Evolutionary conservation across 192 early-diverging fungal species (phyloP), one percentile per base, ranked within the genome.

Genomic region (Coemansia sp.): DNA sequence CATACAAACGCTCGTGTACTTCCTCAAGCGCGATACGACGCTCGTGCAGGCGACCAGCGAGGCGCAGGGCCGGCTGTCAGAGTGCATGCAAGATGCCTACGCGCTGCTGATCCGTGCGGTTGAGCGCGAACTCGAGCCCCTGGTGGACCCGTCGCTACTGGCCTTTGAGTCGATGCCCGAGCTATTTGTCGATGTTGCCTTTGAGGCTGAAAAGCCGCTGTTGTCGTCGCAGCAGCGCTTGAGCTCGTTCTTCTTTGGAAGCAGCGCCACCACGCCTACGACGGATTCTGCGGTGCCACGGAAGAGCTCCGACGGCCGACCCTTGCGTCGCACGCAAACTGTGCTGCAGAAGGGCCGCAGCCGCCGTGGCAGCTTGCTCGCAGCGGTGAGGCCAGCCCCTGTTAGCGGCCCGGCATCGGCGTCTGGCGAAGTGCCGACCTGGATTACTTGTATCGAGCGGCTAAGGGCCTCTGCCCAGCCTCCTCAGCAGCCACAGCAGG

Each of bases 11-110:
- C 82, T 98, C 7, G 75, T 94, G 3, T 91, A 93, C 67, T 96
- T 91, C 74, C 71, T 98, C 39, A 94, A 94, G 72, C 89, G 91
- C 60, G 96, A 98, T 75, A 67, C 84, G 35, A 87, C 86, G 20
- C 84, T 97, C 25, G 85, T 88, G 18, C 73, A 85, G 20, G 79
- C 86, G 3, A 90, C 92, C 26, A 87, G 81, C 28, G 85, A 90
- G 55, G 79, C 87, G 37, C 95, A 98, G 72, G 79, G 90, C 0
- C 78, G 82, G n/a, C 83, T 98, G 56, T 85, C 91, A 6, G 94
- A 95, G 63, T 85, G 94, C 31, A 84, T 94, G 42, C 84, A 88
- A 50, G 93, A 90, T 47, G 87, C 87, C 39, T 87, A 89, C 57
- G 79, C 84, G 25, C 73, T 86, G 53, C 65, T 91, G n/a, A 79